Percentiles rank a stretch among this genome's conserved stretches.
Conservation (phyloP, 169 alveolate species). For the Theileria annulata region DNA sequence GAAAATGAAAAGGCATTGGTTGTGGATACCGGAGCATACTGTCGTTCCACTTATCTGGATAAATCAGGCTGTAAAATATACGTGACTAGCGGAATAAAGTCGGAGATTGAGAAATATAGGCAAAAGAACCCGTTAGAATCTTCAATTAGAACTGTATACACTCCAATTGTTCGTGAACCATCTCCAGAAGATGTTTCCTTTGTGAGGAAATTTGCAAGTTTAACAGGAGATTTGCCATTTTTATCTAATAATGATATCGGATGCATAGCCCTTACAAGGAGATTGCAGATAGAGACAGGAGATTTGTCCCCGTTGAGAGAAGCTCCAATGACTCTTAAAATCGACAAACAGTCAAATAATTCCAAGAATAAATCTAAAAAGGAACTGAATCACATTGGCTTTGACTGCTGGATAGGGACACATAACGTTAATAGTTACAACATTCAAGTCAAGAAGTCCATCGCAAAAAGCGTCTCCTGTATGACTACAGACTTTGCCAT, state of each 20-base stretch:
- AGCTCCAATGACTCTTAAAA: constrained; percentile 58
- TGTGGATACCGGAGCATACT: constrained; percentile 69
- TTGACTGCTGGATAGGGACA: constrained; percentile 76
- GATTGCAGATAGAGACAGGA: constrained; percentile 76
- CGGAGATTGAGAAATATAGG: constrained; percentile 55
- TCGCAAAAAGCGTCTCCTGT: constrained; percentile 71
- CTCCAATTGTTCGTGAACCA: constrained; percentile 70
- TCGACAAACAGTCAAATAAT: constrained; percentile 30
- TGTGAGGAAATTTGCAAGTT: constrained; percentile 80
- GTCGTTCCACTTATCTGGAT: constrained; percentile 60
- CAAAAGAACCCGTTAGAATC: constrained; percentile 52
- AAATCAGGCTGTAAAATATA: constrained; percentile 50
- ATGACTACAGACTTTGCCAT: constrained; percentile 89
- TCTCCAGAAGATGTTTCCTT: constrained; percentile 73
- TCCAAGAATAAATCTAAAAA: constrained; percentile 32
- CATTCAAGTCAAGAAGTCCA: constrained; percentile 33
- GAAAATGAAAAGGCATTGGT: constrained; percentile 26
- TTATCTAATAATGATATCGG: constrained; percentile 82
- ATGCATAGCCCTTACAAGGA: constrained; percentile 83
- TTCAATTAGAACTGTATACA: constrained; percentile 41
- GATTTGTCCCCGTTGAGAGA: constrained; percentile 71
- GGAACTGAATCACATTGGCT: constrained; percentile 48
- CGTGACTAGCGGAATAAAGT: constrained; percentile 50
- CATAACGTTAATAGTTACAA: constrained; percentile 69
- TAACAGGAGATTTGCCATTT: constrained; percentile 85